These are phyloP conservation scores for Trichoderma cornu-damae DNA, from an alignment of 2,329 filamentous ascomycete genomes.

Conservation along the genomic window DNA sequence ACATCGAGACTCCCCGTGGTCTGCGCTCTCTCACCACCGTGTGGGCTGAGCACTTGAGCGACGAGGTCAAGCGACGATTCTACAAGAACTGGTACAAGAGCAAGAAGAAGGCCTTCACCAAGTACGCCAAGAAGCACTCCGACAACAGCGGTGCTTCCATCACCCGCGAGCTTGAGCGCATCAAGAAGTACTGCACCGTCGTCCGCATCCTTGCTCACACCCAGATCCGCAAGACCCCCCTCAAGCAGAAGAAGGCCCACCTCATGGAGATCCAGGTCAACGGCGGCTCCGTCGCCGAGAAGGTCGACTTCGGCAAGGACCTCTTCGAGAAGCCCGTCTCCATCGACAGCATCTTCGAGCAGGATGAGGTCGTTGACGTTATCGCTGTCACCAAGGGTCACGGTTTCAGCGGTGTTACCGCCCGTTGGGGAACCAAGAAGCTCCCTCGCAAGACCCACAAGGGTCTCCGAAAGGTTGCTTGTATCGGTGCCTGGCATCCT, in stretches of 20 bases:
- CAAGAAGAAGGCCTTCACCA: slow-evolving; percentile 99
- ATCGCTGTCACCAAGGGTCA: slow-evolving; percentile 99
- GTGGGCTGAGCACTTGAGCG: slow-evolving; percentile 98
- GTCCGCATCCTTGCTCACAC: slow-evolving; percentile 99
- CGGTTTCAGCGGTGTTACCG: slow-evolving; percentile 95
- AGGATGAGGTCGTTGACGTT: slow-evolving; percentile 99
- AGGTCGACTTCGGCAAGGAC: slow-evolving; percentile 91
- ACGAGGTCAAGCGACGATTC: slow-evolving; percentile 99
- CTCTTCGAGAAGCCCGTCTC: slow-evolving; percentile 99
- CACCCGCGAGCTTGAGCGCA: slow-evolving; percentile 97
- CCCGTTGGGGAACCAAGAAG: slow-evolving; percentile 99
- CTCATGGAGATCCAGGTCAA: slow-evolving; percentile 99
- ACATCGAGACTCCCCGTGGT: slow-evolving; percentile 99
- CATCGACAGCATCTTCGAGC: slow-evolving; percentile 92
- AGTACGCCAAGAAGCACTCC: slow-evolving; percentile 99
- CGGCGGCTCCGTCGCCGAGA: slow-evolving; percentile 90
- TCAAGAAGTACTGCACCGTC: slow-evolving; percentile 99
- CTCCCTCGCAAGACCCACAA: slow-evolving; percentile 99
- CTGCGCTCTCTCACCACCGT: slow-evolving; percentile 99
- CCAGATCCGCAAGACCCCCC: slow-evolving; percentile 96
- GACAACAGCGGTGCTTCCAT: slow-evolving; percentile 86
- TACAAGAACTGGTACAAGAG: slow-evolving; percentile 99
- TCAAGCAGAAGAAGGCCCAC: slow-evolving; percentile 99
- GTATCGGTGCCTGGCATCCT: slow-evolving; percentile 99
- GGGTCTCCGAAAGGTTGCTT: slow-evolving; percentile 99